phyloP scores from a whole-genome alignment of 2,329 filamentous ascomycete species.

The Fusarium globosum region DNA sequence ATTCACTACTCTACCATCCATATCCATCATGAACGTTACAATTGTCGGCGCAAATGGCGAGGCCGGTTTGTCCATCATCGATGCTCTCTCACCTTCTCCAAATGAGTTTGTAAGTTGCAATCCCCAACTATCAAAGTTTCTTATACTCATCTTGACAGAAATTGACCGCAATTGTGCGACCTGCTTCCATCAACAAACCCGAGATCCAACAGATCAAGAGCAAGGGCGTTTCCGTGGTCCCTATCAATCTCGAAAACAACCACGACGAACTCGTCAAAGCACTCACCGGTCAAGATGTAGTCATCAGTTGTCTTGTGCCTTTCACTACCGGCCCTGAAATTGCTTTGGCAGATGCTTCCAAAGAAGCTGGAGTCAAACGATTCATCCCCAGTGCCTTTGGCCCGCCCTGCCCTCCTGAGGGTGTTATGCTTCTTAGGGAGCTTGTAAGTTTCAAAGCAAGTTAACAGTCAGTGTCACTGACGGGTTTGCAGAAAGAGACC shows the following conservation, averaged over 20 bases:
- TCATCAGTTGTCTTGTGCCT: constrained; percentile 12
- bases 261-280: constrained; percentile 20
- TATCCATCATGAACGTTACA: constrained; percentile 26
- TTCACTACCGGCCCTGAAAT: constrained; percentile 3
- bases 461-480: background rate
- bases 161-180: constrained; percentile 24
- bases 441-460: constrained; percentile 1
- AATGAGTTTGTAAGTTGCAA: constrained; percentile 19
- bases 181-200: constrained; percentile 29
- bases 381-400: constrained; percentile 28
- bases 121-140: background rate
- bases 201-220: constrained; percentile 9
- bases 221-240: constrained; percentile 18
- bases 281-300: constrained; percentile 26
- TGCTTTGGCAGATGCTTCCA: constrained; percentile 22
- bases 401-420: constrained; percentile 12
- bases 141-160: background rate
- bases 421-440: constrained; percentile 24
- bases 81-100: constrained; percentile 16
- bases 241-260: constrained; percentile 10
- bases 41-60: constrained; percentile 36
- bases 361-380: constrained; percentile 31
- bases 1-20: background rate
- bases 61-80: constrained; percentile 23
- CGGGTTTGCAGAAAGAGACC: constrained; percentile 55